Conservation (phyloP, 129 eudicot species). For the Daucus carota region DNA sequence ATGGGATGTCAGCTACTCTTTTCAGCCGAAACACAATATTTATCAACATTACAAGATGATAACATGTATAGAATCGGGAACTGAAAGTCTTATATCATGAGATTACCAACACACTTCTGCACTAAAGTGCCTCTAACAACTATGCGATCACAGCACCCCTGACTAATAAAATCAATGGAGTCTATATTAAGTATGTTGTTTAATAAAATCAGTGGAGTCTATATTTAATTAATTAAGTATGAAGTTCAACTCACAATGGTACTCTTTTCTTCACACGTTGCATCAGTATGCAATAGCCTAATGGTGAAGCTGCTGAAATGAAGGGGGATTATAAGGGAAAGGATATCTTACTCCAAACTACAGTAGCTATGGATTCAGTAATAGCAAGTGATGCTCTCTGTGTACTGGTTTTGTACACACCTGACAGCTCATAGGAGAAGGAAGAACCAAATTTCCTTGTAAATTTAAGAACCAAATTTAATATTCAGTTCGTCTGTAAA, state of each 20-base stretch:
- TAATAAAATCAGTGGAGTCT: too few relatives aligned
- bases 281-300: background rate
- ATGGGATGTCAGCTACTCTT: background rate
- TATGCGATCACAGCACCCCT: background rate
- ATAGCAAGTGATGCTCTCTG: too few relatives aligned
- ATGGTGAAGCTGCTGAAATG: too few relatives aligned
- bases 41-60: background rate
- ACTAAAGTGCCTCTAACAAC: background rate
- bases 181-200: background rate
- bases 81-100: background rate
- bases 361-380: too few relatives aligned
- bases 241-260: background rate
- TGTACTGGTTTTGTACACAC: too few relatives aligned
- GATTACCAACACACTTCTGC: background rate
- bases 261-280: background rate
- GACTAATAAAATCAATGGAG: background rate
- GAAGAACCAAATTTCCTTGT: too few relatives aligned
- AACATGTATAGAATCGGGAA: background rate
- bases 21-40: background rate
- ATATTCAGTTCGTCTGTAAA: too few relatives aligned
- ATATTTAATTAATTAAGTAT: too few relatives aligned
- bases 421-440: too few relatives aligned
- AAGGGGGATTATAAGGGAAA: too few relatives aligned
- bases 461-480: too few relatives aligned
- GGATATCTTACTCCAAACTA: too few relatives aligned